Conservation (phyloP, 306 rosid species). For the Prunus salicina region DNA sequence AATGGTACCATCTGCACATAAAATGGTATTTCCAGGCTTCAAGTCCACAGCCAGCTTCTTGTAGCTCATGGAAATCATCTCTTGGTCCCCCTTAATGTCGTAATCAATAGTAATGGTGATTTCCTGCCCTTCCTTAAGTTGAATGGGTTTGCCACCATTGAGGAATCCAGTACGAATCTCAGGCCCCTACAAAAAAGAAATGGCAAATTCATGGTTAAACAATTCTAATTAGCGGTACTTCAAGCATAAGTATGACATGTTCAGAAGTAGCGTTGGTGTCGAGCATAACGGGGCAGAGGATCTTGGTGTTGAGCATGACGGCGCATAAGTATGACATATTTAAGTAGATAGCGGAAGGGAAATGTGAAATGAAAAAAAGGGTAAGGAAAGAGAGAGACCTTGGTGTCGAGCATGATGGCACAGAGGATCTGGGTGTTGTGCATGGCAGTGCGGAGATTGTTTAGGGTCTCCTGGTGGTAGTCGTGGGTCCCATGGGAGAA, state of each 20-base stretch:
- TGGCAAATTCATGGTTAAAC: not conserved
- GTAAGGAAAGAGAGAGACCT: slow-evolving; percentile 34
- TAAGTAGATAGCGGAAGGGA: no score
- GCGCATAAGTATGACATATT: no score
- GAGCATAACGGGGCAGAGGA: no score
- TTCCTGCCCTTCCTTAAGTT: slow-evolving; percentile 91
- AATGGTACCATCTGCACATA: slow-evolving; percentile 92
- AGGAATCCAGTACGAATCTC: slow-evolving; percentile 96
- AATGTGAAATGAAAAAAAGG: not conserved
- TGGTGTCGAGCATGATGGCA: slow-evolving; percentile 95
- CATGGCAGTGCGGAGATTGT: slow-evolving; percentile 84
- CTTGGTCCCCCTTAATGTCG: slow-evolving; percentile 62
- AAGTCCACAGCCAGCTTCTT: slow-evolving; percentile 76
- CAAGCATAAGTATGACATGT: not conserved
- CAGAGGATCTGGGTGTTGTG: slow-evolving; percentile 72
- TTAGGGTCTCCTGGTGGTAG: slow-evolving; percentile 84
- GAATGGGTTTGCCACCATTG: slow-evolving; percentile 77
- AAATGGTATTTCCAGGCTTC: slow-evolving; percentile 77
- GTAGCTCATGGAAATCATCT: slow-evolving; percentile 86
- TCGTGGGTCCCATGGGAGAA: slow-evolving; percentile 93
- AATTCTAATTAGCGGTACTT: not conserved
- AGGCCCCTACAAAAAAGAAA: slow-evolving; percentile 61
- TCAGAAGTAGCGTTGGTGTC: not conserved
- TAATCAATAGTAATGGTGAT: slow-evolving; percentile 79
- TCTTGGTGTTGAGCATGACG: no score